phyloP scores from a whole-genome alignment of 495 filamentous ascomycete genomes.

The Podospora bellae-mahoneyi region DNA sequence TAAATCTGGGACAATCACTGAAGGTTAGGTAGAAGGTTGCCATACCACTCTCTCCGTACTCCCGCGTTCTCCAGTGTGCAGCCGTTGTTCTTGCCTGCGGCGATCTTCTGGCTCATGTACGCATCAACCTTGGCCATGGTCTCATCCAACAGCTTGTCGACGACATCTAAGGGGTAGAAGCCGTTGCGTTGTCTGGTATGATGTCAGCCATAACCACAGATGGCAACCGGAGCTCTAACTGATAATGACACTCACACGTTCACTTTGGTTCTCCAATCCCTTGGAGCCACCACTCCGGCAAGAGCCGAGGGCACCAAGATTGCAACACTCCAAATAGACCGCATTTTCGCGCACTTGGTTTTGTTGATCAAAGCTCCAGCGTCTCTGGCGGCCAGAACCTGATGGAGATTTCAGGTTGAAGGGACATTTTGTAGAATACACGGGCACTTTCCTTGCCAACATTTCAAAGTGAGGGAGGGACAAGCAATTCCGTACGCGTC shows the following conservation, averaged over 20 bases:
- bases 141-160: conserved; percentile 38
- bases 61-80: conserved; percentile 49
- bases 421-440: background rate
- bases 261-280: conserved; percentile 33
- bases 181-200: conserved; percentile 32
- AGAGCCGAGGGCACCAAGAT: conserved; percentile 36
- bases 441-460: background rate
- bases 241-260: conserved; percentile 30
- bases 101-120: conserved; percentile 36
- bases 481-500: background rate
- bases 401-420: background rate
- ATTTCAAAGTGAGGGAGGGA: background rate
- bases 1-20: background rate
- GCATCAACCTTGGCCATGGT: conserved; percentile 41
- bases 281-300: conserved; percentile 26
- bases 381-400: background rate
- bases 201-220: background rate
- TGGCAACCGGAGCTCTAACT: background rate
- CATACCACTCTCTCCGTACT: conserved; percentile 51
- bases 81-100: conserved; percentile 39
- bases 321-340: conserved; percentile 30
- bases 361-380: background rate
- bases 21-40: conserved; percentile 1
- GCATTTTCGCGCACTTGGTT: conserved; percentile 25
- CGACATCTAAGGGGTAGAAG: conserved; percentile 38